Evolutionary conservation across 805 yeast genomes (phyloP), one percentile per base, ranked within the genome.

Genomic region (Hanseniaspora guilliermondii): DNA sequence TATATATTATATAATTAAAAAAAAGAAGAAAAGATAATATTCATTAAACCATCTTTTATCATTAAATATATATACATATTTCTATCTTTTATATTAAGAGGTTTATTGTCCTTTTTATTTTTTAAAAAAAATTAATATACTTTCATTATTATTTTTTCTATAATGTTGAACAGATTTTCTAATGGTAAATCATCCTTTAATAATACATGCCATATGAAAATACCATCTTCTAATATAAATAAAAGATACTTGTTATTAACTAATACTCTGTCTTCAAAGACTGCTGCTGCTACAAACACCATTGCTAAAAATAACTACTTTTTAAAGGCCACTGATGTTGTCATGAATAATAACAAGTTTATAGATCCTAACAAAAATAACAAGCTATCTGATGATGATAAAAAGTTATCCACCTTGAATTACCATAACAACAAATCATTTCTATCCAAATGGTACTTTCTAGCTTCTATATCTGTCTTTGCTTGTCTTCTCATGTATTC

Each of bases 381-480:
- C 30, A 40, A 49, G 22, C 33, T 27, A 6, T 11, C 37, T 32
- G 53, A 49, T 6, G 45, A 52, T 14, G 55, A 52, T 22, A 36
- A 41, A 9, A 44, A 42, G 6, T 27, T 52, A 9, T 32, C 38
- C 4, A 37, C 19, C 1, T 39, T 49, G 44, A 32, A 32, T 2
- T 7, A 30, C 17, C 9, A 21, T 12, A 27, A 37, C 3, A 37
- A 35, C n/a, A 52, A 44, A 27, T 52, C 55, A 3, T 44, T 52
- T 21, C 37, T 52, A 19, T 52, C 55, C 8, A 52, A 52, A 35
- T 52, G 55, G 55, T 52, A 52, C 35, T 52, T 52, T 17, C 22
- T 52, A 30, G 55, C 55, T 4, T 52, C 55, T 6, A 52, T 52
- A 11, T 52, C 55, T 7, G 40, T 52, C 24, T 52, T 52, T 37